Evolutionary conservation across 495 filamentous ascomycete genomes (phyloP).

Genomic region (Staphylotrichum longicolle): DNA sequence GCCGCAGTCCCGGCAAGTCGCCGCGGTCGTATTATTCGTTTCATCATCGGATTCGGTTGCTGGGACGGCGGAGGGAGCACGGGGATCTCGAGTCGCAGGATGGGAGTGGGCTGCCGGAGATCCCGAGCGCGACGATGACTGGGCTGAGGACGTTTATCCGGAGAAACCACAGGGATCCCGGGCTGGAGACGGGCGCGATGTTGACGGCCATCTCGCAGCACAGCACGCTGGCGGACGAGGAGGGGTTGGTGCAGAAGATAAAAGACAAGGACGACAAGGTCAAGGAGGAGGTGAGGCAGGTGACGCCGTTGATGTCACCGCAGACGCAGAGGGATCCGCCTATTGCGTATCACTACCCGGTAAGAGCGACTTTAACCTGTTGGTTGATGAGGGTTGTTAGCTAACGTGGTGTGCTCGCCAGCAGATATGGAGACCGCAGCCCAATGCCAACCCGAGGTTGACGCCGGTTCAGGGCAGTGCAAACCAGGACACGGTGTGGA

Average conservation of each 20-base stretch:
- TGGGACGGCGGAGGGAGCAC: no score
- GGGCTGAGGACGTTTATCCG: no score
- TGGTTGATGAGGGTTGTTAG: background rate
- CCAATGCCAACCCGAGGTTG: background rate
- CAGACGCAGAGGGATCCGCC: background rate
- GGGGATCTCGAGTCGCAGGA: no score
- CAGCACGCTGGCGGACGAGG: background rate
- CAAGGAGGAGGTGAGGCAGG: background rate
- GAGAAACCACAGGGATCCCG: background rate
- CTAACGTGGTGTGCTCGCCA: background rate
- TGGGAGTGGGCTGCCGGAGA: no score
- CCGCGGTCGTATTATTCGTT: no score
- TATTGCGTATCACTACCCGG: constrained; percentile 9
- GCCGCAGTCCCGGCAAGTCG: no score
- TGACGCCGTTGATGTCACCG: no score
- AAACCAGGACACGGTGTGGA: background rate
- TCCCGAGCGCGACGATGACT: no score
- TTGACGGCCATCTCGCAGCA: background rate
- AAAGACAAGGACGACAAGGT: background rate
- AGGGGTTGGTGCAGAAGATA: background rate
- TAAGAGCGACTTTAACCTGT: background rate
- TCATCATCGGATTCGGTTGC: no score
- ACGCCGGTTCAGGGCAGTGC: background rate
- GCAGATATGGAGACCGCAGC: constrained; percentile 3
- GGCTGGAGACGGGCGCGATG: background rate